These are phyloP conservation scores for Monosporascus sp. DNA, from an alignment of 2,329 filamentous ascomycete species.

Conservation along the genomic window DNA sequence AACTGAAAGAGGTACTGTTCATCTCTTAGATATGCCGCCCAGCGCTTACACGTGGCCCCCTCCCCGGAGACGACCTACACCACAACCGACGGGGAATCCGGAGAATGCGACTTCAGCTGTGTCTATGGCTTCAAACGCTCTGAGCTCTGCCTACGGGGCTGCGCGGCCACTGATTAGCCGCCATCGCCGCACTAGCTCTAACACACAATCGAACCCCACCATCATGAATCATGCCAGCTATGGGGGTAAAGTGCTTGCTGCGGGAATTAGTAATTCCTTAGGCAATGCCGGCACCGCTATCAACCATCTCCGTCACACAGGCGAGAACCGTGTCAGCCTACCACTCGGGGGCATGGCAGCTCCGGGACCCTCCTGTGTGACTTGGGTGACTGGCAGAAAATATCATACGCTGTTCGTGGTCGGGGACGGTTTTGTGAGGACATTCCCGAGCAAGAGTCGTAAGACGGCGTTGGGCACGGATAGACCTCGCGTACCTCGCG, in stretches of 20 bases:
- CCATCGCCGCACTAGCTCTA: slow-evolving; percentile 46
- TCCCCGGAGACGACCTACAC: slow-evolving; percentile 47
- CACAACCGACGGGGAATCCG: slow-evolving; percentile 40
- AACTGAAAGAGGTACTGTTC: slow-evolving; percentile 91
- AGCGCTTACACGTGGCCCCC: slow-evolving; percentile 86
- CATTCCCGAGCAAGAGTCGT: slow-evolving; percentile 56
- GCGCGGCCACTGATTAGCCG: slow-evolving; percentile 55
- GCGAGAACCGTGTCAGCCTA: slow-evolving; percentile 68
- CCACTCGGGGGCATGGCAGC: slow-evolving; percentile 48
- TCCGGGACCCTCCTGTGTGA: slow-evolving; percentile 55
- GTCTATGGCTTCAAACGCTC: slow-evolving; percentile 63
- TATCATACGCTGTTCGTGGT: slow-evolving; percentile 60
- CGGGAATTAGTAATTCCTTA: slow-evolving; percentile 68
- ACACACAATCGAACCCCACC: slow-evolving; percentile 35
- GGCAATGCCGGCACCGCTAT: slow-evolving; percentile 67
- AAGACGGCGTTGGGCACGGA: slow-evolving; percentile 48
- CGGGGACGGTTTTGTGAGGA: slow-evolving; percentile 59
- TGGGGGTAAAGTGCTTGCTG: slow-evolving; percentile 65
- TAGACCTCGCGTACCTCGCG: slow-evolving; percentile 47
- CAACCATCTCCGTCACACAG: slow-evolving; percentile 66
- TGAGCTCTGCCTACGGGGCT: slow-evolving; percentile 65
- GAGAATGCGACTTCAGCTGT: slow-evolving; percentile 52
- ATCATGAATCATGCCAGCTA: slow-evolving; percentile 60
- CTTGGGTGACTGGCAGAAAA: slow-evolving; percentile 59
- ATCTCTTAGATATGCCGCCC: slow-evolving; percentile 80